phyloP scores from a whole-genome alignment of 192 early-diverging fungal species.

The Umbelopsis isabellina region DNA sequence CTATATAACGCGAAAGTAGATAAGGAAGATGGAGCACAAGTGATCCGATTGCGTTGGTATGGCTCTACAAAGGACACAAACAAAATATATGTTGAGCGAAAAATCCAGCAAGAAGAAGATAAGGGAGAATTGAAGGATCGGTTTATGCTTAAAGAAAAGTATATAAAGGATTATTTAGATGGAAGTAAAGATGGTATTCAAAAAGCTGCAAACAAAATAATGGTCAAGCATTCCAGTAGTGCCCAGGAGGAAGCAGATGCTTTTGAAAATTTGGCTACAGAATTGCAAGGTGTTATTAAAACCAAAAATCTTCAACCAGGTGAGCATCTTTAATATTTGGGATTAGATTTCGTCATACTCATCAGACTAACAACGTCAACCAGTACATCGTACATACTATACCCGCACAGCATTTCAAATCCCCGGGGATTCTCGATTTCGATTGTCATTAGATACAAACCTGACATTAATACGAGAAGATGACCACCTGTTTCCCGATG shows the following conservation, averaged over 20 bases:
- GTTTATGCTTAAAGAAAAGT: conserved; percentile 90
- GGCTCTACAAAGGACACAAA: conserved; percentile 46
- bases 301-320: conserved; percentile 73
- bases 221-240: conserved; percentile 63
- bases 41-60: conserved; percentile 92
- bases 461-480: conserved; percentile 94
- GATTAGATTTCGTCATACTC: neutral
- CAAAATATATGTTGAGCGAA: conserved; percentile 25
- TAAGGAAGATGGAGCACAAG: conserved; percentile 84
- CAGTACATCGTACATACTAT: conserved; percentile 87
- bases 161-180: conserved; percentile 80
- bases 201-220: conserved; percentile 72
- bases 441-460: conserved; percentile 92
- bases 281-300: conserved; percentile 67
- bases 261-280: conserved; percentile 67
- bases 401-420: conserved; percentile 97
- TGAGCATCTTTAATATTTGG: conserved; percentile 17
- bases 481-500: conserved; percentile 49
- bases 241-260: conserved; percentile 72
- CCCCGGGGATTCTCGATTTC: conserved; percentile 87
- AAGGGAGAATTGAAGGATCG: conserved; percentile 89
- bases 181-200: conserved; percentile 72
- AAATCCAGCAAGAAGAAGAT: conserved; percentile 58
- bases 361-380: neutral
- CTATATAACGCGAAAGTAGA: conserved; percentile 87